Evolutionary conservation across 129 eudicot species (phyloP), one percentile per base, ranked within the genome.

Genomic region (Silybum marianum): DNA sequence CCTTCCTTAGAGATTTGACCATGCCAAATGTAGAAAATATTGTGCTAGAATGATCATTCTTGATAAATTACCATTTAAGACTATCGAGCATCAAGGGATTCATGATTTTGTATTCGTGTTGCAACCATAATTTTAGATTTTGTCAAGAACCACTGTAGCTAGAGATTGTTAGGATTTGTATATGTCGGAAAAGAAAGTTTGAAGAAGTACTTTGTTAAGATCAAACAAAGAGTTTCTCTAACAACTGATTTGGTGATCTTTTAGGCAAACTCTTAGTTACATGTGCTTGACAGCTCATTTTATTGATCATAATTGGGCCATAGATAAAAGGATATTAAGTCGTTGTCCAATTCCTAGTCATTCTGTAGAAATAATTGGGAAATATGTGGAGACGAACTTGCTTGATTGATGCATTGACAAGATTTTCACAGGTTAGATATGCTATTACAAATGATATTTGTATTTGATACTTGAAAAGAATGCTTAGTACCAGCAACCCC

Each of bases 201-300:
- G 73, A 69, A 69, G 40, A 69, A 30, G 22, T 69, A 69, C 22
- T 69, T 69, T 69, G 73, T 14, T 28, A 26, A 28, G 39, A 69
- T 9, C 42, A 38, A 38, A 38, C 42, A 38, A 14, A 9, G 9
- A 28, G 22, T 69, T 69, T 69, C 73, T 69, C 9, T 69, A 25
- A 26, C 44, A 21, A 69, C 42, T 14, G 73, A 69, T 69, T 18
- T 69, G 36, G 19, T 71, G 75, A 46, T 71, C 51, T 71, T 71
- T 51, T 32, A 71, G 75, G 48, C 23, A 71, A 71, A 71, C 34
- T n/a, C 22, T 71, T 8, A 34, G 74, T 10, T 71, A 71, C 48
- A 71, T 71, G 74, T 71, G 74, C 6, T 71, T 71, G 23, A 71
- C 74, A 13, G 25, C 24, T 18, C 74, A 71, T 16, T 71, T 71